A percentile compares a stretch with the other conserved stretches of the same genome.
Evolutionary conservation across 192 early-diverging fungal genomes (phyloP).

Genomic region (Haplosporangium gracile): DNA sequence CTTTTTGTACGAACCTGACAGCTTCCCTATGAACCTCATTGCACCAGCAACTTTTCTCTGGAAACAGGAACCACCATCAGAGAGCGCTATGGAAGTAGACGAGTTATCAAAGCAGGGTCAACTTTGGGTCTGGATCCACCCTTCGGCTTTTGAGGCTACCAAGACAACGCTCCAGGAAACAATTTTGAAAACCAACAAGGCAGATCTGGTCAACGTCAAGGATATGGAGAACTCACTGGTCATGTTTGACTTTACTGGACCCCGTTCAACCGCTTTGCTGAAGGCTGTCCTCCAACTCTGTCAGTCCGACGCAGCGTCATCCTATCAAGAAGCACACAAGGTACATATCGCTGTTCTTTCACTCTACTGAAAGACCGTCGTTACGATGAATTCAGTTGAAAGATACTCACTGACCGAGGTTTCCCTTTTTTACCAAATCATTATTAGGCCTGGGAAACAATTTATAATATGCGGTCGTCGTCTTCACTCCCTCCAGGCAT

Average conservation of each 20-base stretch:
- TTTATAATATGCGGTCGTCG: conserved; percentile 70
- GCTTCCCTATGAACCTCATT: conserved; percentile 73
- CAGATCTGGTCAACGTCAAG: conserved; percentile 22
- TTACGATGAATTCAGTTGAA: background rate
- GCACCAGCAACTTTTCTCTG: conserved; percentile 85
- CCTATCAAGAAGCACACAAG: conserved; percentile 57
- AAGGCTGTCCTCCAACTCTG: conserved; percentile 69
- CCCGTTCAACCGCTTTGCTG: conserved; percentile 82
- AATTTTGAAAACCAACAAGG: conserved; percentile 12
- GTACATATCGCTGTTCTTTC: conserved; percentile 16
- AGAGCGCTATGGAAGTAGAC: conserved; percentile 11
- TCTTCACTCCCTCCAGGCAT: conserved; percentile 84
- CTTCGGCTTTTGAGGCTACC: conserved; percentile 69
- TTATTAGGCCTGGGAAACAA: conserved; percentile 58
- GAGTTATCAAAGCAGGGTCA: conserved; percentile 48
- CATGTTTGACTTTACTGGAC: conserved; percentile 91
- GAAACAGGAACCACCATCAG: conserved; percentile 59
- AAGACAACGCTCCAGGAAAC: conserved; percentile 46
- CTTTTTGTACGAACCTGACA: conserved; percentile 63
- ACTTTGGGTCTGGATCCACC: conserved; percentile 90
- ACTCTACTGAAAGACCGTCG: background rate
- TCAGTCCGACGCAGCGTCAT: conserved; percentile 15
- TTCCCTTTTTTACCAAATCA: background rate
- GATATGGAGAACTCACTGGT: conserved; percentile 72
- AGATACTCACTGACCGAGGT: background rate